Percentiles rank a stretch among this genome's conserved stretches.
Evolutionary conservation across 164 flowering plant genomes (phyloP).

Genomic region (Vitis amurensis): DNA sequence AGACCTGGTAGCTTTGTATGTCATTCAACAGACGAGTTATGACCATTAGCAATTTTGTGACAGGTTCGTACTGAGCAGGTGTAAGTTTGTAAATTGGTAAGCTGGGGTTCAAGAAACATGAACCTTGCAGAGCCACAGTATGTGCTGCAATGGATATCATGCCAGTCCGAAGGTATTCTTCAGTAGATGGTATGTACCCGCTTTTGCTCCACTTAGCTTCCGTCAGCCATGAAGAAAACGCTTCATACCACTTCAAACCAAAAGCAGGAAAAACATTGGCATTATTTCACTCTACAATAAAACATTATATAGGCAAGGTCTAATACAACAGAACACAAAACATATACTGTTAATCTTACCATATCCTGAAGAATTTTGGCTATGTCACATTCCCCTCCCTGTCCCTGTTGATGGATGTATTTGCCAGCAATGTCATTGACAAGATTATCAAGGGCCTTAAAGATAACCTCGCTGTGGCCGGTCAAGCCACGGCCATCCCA

Average conservation of each 20-base stretch:
- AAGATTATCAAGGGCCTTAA: constrained; percentile 35
- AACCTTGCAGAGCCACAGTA: constrained; percentile 21
- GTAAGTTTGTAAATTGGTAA: constrained; percentile 8
- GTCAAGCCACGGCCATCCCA: constrained; percentile 36
- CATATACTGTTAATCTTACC: too few species aligned
- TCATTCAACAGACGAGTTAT: constrained; percentile 32
- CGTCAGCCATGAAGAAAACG: constrained; percentile 36
- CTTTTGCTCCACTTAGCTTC: constrained; percentile 40
- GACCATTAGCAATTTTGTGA: constrained; percentile 39
- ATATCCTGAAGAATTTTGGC: too few species aligned
- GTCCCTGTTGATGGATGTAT: constrained; percentile 14
- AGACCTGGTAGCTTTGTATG: constrained; percentile 35
- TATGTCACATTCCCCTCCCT: too few species aligned
- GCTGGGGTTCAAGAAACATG: constrained; percentile 13
- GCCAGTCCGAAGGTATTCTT: constrained; percentile 33
- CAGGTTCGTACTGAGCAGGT: constrained; percentile 6
- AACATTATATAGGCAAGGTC: too few species aligned
- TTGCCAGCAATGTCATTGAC: constrained; percentile 23
- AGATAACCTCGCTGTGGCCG: constrained; percentile 34
- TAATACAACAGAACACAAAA: too few species aligned
- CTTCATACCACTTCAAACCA: constrained; percentile 32
- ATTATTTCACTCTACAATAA: constrained; percentile 8
- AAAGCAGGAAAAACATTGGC: neutral
- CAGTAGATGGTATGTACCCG: constrained; percentile 24
- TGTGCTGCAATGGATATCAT: constrained; percentile 37